Base-by-base conservation (phyloP, 371 early-diverging fungal species). In the Chytridium lagenaria region DNA sequence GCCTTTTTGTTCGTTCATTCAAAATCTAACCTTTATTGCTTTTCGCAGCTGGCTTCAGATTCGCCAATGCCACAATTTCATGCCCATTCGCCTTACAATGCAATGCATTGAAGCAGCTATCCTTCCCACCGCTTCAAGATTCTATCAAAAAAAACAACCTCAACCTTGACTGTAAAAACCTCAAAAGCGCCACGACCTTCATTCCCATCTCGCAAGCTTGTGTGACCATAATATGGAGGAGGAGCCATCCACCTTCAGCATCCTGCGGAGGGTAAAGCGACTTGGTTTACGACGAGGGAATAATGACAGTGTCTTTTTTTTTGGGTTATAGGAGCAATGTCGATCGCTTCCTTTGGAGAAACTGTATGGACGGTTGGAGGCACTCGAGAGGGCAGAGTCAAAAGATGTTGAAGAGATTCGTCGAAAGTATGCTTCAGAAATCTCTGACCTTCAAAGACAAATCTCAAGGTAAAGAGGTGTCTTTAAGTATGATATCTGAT, bases 91-190 rank as follows among this genome's bases (percentile, higher is more conserved):
- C 93, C 1, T 93, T 93, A 83, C 96, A 94, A 82, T 96, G 92
- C 90, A 98, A 89, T 90, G 98, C 89, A 78, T 98, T 95, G 83
- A 93, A 99, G 77, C 95, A 92, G 82, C 96, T 96, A 82, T 99
- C 99, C 85, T 99, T 99, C 50, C 99, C 99, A 39, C 99, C 99
- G 61, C 83, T 82, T 50, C 19, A 30, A 55, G n/a, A n/a, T n/a
- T n/a, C 10, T 28, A 55, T 15, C 10, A 16, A 16, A 28, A 7
- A 16, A 28, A 28, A 15, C 55, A 26, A 15, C 55, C 23, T 55
- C 19, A 5, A 52, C 7, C 26, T 22, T 52, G 12, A 12, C 12
- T 26, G 55, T 52, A 12, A 44, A 7, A 44, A 61, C 61, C 30
- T 34, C 3, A 61, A 5, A 7, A 61, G 10, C 15, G n/a, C 61